Evolutionary conservation across 2,329 filamentous ascomycete species (phyloP), one percentile per base, ranked within the genome.

Genomic region (Helicocarpus griseus): DNA sequence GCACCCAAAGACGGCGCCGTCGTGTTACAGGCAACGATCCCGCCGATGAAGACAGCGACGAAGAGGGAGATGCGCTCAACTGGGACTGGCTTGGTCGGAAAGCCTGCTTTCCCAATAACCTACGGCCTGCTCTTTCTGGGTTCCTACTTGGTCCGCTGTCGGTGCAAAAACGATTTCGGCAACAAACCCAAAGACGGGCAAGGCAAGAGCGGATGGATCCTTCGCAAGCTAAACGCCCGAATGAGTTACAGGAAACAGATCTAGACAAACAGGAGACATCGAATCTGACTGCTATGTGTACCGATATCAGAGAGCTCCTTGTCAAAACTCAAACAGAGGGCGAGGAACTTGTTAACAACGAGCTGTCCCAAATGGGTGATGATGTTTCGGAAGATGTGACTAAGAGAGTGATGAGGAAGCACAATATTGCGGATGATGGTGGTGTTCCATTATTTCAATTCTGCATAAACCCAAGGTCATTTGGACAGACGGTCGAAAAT

Each of bases 401-500:
- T 24, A n/a, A 31, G 19, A 52, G 55, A 40, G 49, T 55, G n/a
- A 54, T 56, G 51, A 77, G 80, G 35, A 74, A 79, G 50, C 71
- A 86, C 60, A 79, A 83, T 2, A 72, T 95, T 13, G 78, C 82
- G 11, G 75, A 77, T 17, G 82, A 82, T 2, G 83, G 83, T 1
- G 87, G 87, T 14, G 79, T 95, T 3, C 82, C 87, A 47, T 70
- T 96, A 11, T 85, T 96, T 66, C 82, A 86, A 49, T 97, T 96
- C 59, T 87, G 89, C 38, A 79, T 97, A 57, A 95, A 98, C 60
- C 93, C 93, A 0, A 74, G 74, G 36, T 95, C 89, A 0, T 98
- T 97, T 61, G 88, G 88, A 0, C 93, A 98, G 68, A 95, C 89
- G 0, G 83, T 98, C 5, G 93, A 98, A 66, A 98, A 98, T 61